phyloP scores from a whole-genome alignment of 2,329 filamentous ascomycete species.

The Pseudomassariella vexata region DNA sequence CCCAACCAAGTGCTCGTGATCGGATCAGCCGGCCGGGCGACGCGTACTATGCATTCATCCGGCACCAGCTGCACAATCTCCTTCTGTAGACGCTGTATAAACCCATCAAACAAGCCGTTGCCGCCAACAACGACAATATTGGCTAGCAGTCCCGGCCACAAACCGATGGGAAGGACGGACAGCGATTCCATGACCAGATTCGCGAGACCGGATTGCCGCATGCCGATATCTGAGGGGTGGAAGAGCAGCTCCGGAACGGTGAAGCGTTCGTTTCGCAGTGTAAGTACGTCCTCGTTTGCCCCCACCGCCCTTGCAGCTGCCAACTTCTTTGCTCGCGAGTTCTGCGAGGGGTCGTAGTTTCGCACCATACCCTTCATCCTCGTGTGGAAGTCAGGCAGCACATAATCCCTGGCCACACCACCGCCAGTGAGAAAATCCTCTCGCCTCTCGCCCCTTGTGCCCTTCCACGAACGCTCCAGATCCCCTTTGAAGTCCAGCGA shows the following conservation, averaged over 20 bases:
- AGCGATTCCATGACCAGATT: slow-evolving; percentile 80
- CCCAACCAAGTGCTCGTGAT: slow-evolving; percentile 81
- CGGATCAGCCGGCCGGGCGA: slow-evolving; percentile 65
- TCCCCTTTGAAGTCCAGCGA: slow-evolving; percentile 70
- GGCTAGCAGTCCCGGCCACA: slow-evolving; percentile 78
- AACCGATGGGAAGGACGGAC: slow-evolving; percentile 65
- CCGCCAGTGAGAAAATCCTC: slow-evolving; percentile 41
- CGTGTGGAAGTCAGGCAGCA: slow-evolving; percentile 73
- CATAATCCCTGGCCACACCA: slow-evolving; percentile 80
- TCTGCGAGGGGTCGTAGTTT: slow-evolving; percentile 66
- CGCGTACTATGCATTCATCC: slow-evolving; percentile 71
- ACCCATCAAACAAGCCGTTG: slow-evolving; percentile 72
- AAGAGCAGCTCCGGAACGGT: slow-evolving; percentile 86
- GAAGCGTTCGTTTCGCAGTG: slow-evolving; percentile 89
- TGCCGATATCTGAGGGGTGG: slow-evolving; percentile 76
- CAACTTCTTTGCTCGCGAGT: slow-evolving; percentile 45
- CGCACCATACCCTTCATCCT: slow-evolving; percentile 61
- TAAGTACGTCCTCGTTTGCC: slow-evolving; percentile 67
- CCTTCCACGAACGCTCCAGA: slow-evolving; percentile 81
- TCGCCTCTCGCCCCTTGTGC: slow-evolving; percentile 54
- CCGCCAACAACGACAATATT: slow-evolving; percentile 90
- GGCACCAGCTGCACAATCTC: slow-evolving; percentile 69
- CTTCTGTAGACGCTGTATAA: slow-evolving; percentile 70
- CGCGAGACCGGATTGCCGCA: slow-evolving; percentile 75
- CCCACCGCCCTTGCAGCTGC: slow-evolving; percentile 35